Percentiles rank a stretch among this genome's conserved stretches.
phyloP scores from a whole-genome alignment of 1,284 basidiomycete genomes.

The Phylloboletellus chloephorus region DNA sequence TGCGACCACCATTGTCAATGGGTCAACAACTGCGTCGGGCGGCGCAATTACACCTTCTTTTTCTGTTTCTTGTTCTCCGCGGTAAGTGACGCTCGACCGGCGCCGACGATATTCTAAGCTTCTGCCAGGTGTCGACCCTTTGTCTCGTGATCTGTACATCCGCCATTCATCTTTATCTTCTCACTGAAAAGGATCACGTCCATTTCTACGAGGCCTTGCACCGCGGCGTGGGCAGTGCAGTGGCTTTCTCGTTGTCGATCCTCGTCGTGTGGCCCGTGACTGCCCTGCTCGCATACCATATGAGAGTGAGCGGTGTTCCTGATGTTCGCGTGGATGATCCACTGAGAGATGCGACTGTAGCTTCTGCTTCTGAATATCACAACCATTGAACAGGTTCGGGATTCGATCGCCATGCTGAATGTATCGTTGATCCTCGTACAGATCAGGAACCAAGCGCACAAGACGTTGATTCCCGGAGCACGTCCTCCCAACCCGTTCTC shows the following conservation, averaged over 20 bases:
- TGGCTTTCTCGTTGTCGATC: conserved; percentile 67
- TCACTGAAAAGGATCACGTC: conserved; percentile 50
- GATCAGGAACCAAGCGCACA: conserved; percentile 78
- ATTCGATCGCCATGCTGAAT: conserved; percentile 2
- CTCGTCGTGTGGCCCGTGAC: conserved; percentile 75
- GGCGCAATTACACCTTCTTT: conserved; percentile 89
- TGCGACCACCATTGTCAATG: conserved; percentile 92
- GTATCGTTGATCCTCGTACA: conserved; percentile 28
- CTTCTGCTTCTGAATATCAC: conserved; percentile 80
- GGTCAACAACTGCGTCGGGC: conserved; percentile 90
- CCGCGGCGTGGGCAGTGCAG: conserved; percentile 68
- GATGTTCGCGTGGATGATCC: background rate
- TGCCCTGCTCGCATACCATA: conserved; percentile 77
- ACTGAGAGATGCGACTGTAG: conserved; percentile 35
- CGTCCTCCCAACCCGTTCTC: conserved; percentile 75
- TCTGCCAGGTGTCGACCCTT: conserved; percentile 56
- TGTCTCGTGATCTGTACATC: conserved; percentile 77
- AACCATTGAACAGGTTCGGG: conserved; percentile 85
- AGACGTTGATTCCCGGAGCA: conserved; percentile 53
- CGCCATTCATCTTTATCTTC: conserved; percentile 71
- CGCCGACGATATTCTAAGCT: conserved; percentile 9
- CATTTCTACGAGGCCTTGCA: conserved; percentile 55
- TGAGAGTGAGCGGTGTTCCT: conserved; percentile 54
- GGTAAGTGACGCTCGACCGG: conserved; percentile 42
- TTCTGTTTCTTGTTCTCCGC: conserved; percentile 70